phyloP scores from a whole-genome alignment of 1,284 basidiomycete species.

The Trichosporon sp. region DNA sequence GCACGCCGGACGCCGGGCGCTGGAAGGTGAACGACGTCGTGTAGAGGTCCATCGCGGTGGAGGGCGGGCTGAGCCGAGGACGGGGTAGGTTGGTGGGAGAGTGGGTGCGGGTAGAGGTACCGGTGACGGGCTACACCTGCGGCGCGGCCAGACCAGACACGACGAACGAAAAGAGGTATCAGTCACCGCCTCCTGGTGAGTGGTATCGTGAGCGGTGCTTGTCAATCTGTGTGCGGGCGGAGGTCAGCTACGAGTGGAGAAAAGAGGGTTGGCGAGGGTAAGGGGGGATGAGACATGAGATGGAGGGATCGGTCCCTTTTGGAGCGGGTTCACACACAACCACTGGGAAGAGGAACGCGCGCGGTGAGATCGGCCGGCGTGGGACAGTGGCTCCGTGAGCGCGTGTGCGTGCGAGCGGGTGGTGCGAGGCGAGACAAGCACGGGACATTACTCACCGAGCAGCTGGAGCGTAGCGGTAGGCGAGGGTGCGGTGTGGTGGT shows the following conservation, averaged over 20 bases:
- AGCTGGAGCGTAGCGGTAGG: no score
- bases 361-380: not conserved
- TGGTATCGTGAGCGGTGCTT: not conserved
- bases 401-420: not conserved
- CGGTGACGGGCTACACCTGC: not conserved
- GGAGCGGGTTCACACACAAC: not conserved
- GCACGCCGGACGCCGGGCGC: conserved; percentile 13
- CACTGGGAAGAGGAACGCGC: not conserved
- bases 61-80: conserved; percentile 23
- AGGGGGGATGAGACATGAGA: not conserved
- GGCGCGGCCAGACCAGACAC: not conserved
- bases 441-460: no score
- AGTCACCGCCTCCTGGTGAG: not conserved
- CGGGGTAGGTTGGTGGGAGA: not conserved
- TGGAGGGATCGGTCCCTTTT: not conserved
- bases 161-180: not conserved
- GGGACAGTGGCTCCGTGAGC: not conserved
- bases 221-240: not conserved
- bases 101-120: not conserved
- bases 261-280: not conserved
- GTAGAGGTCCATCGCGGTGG: conserved; percentile 73
- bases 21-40: conserved; percentile 63
- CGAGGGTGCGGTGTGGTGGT: not conserved
- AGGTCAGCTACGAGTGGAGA: not conserved
- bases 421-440: no score